Conservation (phyloP, 2,329 filamentous ascomycete species). For the Sclerotinia sclerotiorum region DNA sequence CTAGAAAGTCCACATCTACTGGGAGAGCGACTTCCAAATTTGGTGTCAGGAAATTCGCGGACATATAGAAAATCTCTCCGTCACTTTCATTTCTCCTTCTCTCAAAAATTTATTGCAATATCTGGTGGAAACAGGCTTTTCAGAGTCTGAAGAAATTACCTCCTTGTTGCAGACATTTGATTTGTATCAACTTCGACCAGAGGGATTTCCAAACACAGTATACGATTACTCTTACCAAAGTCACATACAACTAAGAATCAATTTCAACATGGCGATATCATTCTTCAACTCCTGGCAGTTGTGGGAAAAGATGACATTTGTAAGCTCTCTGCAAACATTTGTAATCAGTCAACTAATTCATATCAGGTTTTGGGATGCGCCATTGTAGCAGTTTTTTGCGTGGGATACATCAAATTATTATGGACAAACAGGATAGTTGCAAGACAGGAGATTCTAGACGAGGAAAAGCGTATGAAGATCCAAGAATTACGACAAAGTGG, state of each 20-base stretch:
- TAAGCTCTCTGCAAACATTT: conserved; percentile 49
- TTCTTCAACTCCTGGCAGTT: conserved; percentile 73
- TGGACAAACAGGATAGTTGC: conserved; percentile 56
- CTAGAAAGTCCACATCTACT: background rate
- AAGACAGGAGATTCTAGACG: conserved; percentile 63
- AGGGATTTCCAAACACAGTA: background rate
- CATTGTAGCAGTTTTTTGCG: conserved; percentile 67
- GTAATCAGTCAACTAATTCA: conserved; percentile 17
- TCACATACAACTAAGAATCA: background rate
- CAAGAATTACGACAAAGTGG: conserved; percentile 56
- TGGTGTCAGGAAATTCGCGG: background rate
- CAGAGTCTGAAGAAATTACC: conserved; percentile 10
- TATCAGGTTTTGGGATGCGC: conserved; percentile 67
- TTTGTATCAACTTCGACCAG: conserved; percentile 8
- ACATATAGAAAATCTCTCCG: background rate
- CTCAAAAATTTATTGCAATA: background rate
- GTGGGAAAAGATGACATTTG: conserved; percentile 90
- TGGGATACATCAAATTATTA: conserved; percentile 68
- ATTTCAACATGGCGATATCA: conserved; percentile 33
- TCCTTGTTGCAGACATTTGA: background rate
- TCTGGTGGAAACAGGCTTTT: conserved; percentile 1
- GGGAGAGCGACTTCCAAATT: conserved; percentile 12
- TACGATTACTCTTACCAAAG: background rate
- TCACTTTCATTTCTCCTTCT: background rate
- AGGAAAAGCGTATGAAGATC: conserved; percentile 59